These are phyloP conservation scores for Tetradesmus lagerheimii DNA, from an alignment of 139 green algal genomes.

Conservation along the genomic window DNA sequence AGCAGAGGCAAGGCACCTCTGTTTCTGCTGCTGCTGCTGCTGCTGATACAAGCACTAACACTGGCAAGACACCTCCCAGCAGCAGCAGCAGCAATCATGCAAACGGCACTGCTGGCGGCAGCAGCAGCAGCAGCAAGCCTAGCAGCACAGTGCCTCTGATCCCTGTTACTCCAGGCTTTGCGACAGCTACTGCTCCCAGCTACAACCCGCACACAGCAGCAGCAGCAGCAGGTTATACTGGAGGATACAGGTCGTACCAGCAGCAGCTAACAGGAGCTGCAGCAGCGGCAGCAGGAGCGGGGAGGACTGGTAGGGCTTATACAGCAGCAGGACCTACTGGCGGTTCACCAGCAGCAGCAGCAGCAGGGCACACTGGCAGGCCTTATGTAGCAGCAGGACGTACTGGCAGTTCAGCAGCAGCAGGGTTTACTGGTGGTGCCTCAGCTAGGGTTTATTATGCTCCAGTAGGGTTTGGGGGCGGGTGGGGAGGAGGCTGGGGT, in stretches of 20 bases:
- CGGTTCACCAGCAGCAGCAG: background rate
- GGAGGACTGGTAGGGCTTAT: background rate
- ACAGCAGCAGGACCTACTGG: background rate
- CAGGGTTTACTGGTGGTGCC: slow-evolving; percentile 17
- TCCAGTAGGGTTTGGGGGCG: no score
- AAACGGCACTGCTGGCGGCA: background rate
- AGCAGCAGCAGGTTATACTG: slow-evolving; percentile 20
- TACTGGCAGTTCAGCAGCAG: slow-evolving; percentile 5
- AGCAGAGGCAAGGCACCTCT: background rate
- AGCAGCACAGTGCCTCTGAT: background rate
- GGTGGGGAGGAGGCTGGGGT: background rate
- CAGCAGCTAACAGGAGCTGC: background rate
- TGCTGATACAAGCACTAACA: background rate
- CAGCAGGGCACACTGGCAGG: slow-evolving; percentile 7
- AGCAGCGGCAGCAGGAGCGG: background rate
- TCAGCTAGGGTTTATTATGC: no score
- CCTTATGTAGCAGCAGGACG: background rate
- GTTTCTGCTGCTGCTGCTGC: background rate
- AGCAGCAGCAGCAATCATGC: background rate
- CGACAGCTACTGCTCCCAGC: background rate
- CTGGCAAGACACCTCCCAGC: background rate
- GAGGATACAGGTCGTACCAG: background rate
- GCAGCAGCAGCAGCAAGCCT: slow-evolving; percentile 12
- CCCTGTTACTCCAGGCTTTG: background rate
- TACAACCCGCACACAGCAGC: background rate